Base-by-base conservation (phyloP, 2,329 filamentous ascomycete species). In the Talaromyces sp. region DNA sequence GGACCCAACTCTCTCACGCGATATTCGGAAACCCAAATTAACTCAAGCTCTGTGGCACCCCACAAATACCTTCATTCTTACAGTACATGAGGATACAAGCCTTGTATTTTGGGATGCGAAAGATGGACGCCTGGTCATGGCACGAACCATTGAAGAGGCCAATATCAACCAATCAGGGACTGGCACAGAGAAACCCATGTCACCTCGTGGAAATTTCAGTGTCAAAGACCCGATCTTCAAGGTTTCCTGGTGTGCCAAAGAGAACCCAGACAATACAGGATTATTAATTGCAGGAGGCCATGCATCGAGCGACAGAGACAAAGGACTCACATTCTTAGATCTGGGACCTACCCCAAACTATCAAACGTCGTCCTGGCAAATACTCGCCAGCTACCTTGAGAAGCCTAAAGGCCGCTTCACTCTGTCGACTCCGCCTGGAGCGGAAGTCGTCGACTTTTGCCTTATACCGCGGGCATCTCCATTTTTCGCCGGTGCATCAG, bases 81-180 rank as follows among this genome's bases (percentile, higher is more conserved):
- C 92, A 0, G 90, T 88, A 1, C 90, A 97, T 71, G 92, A 96
- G 62, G 95, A 99, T 73, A 89, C 90, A 37, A 96, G 91, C 69
- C 80, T 99, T 54, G 93, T 96, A 0, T 89, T 98, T 68, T 99
- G 93, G 93, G 95, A 99, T 74, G 81, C 89, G 0, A 96, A 92
- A 70, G 93, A 98, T 71, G 92, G 91, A 7, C 87, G 90, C 62
- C 80, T 96, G 40, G 79, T 99, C 6, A 87, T 92, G 81, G 93
- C 93, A 3, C 83, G 95, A 69, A 96, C 91, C 0, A 76, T 97
- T 35, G 85, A 88, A 61, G 86, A 91, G 62, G 85, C 84, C 3
- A 85, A 91, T 69, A 81, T 98, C 61, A 85, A 97, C 68, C 84
- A 88, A 66, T 87, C 88, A 2, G 82, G 82, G 0, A 73, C 81